Evolutionary conservation across 2,329 filamentous ascomycete species (phyloP), one percentile per base, ranked within the genome.

Genomic region (Fusarium verticillioides): DNA sequence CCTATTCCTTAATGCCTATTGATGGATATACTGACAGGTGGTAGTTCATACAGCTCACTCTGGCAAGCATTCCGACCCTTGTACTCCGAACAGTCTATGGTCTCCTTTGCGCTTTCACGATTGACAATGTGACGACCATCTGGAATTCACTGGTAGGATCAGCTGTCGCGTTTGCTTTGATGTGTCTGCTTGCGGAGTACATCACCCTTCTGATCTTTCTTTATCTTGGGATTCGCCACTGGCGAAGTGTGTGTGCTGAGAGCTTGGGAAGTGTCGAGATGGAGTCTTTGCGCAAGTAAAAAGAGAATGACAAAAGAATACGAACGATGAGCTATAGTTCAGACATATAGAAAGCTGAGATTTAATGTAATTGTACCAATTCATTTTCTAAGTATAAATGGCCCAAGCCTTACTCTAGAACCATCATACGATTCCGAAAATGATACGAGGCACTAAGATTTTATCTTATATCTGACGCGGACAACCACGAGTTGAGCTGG

Each of bases 1-100:
- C 12, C 2, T 2, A 1, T 4, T 26, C 2, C 9, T 3, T 3
- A 6, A 21, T 21, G 10, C 3, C 0, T 13, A 34, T 34, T 4
- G 7, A 7, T 0, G 3, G 0, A 2, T 37, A 28, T 21, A 53
- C 19, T 59, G 15, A 57, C 30, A 18, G 1, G 1, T 5, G 7
- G 23, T 9, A 58, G 54, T 58, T 47, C 13, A 58, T 58, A 11
- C 2, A 18, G 7, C 43, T 39, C 2, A 60, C 43, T 12, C 9
- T 60, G 1, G 40, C 10, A 26, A 58, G 43, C 4, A 26, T 60
- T 32, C 43, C 34, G 10, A 52, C 34, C 5, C 26, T 60, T 9
- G 9, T 26, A 3, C 16, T 60, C 12, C 57, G 57, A 26, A 60
- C 34, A 4, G 11, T 21, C 0, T 60, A 60, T 12, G 57, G 57